These are phyloP conservation scores for Chaetothyriales sp. DNA, from an alignment of 2,329 filamentous ascomycete species.

Conservation along the genomic window DNA sequence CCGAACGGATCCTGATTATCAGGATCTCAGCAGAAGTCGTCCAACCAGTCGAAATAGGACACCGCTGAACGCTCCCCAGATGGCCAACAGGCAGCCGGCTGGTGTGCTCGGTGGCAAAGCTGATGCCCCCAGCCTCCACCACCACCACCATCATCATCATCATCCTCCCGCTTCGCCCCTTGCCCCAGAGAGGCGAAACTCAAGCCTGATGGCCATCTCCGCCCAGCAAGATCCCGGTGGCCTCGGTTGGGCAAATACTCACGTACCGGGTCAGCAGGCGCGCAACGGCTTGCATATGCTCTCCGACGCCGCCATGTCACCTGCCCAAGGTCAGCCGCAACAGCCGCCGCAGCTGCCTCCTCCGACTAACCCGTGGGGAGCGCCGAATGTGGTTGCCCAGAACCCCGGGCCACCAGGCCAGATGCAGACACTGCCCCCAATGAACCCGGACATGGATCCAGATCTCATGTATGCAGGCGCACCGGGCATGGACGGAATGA, in stretches of 20 bases:
- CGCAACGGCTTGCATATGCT: conserved; percentile 18
- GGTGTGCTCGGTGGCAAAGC: not conserved
- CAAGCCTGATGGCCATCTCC: not conserved
- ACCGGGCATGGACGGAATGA: not conserved
- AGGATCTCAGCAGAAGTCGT: conserved; percentile 4
- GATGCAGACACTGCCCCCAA: not conserved
- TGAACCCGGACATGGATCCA: not conserved
- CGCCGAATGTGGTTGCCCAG: not conserved
- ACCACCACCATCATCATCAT: not conserved
- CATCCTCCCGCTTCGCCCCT: not conserved
- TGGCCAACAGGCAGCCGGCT: not conserved
- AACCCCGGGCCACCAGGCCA: not conserved
- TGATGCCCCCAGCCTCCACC: not conserved
- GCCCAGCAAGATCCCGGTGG: conserved; percentile 10
- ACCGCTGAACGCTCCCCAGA: conserved; percentile 2
- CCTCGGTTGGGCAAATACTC: conserved; percentile 7
- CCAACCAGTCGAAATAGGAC: conserved; percentile 11
- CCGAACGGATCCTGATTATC: conserved; percentile 20
- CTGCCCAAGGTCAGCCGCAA: conserved; percentile 6
- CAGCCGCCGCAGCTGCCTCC: conserved; percentile 13
- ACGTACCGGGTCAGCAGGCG: conserved; percentile 7
- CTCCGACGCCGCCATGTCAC: conserved; percentile 19
- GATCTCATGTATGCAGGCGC: not conserved
- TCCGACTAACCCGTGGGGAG: conserved; percentile 1
- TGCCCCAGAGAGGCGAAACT: not conserved